These are phyloP conservation scores for Tulasnella sp. DNA, from an alignment of 768 basidiomycete species.

Conservation along the genomic window DNA sequence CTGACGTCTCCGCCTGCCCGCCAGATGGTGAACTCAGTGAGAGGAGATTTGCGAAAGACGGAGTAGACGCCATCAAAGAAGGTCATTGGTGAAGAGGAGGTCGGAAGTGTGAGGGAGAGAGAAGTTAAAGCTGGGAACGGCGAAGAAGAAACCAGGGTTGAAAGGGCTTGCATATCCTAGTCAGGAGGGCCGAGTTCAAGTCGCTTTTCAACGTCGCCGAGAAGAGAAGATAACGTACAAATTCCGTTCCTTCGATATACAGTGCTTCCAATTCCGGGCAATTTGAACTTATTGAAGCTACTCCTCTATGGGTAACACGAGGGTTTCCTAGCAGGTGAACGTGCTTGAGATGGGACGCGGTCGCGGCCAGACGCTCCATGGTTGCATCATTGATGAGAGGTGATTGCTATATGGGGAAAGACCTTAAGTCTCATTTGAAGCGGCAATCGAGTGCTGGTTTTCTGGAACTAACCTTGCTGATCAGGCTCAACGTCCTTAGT, in stretches of 20 bases:
- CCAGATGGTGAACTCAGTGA: slow-evolving; percentile 68
- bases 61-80: slow-evolving; percentile 54
- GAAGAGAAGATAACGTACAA: background rate
- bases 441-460: background rate
- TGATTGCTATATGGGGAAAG: slow-evolving; percentile 44
- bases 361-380: slow-evolving; percentile 55
- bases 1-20: slow-evolving; percentile 51
- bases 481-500: slow-evolving; percentile 62
- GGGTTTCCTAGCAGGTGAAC: slow-evolving; percentile 69
- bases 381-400: slow-evolving; percentile 60
- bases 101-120: slow-evolving; percentile 26
- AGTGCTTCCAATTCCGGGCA: slow-evolving; percentile 57
- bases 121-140: slow-evolving; percentile 17
- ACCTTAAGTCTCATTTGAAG: background rate
- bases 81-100: slow-evolving; percentile 26
- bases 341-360: slow-evolving; percentile 57
- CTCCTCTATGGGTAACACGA: slow-evolving; percentile 65
- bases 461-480: slow-evolving; percentile 62
- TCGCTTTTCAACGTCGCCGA: slow-evolving; percentile 47
- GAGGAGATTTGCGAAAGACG: slow-evolving; percentile 55
- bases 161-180: slow-evolving; percentile 42
- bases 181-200: slow-evolving; percentile 61
- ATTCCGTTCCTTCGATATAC: slow-evolving; percentile 56
- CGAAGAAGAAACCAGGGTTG: background rate
- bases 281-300: slow-evolving; percentile 55